Percentiles rank a stretch among this genome's conserved stretches.
Evolutionary conservation across 2,329 filamentous ascomycete species (phyloP).

Genomic region (Blastomyces gilchristii): DNA sequence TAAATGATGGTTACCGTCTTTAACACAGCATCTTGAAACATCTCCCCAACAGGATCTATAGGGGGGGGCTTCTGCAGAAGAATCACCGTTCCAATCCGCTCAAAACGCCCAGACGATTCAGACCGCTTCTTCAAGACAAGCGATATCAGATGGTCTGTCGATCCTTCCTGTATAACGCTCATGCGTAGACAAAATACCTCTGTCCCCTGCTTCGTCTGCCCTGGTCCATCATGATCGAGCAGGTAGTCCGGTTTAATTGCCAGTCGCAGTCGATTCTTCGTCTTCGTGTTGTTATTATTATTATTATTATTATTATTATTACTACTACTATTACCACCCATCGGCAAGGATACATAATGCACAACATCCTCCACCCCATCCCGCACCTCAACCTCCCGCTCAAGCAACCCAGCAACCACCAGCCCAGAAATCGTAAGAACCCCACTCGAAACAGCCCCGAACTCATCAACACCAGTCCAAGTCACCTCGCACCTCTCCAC

Average conservation of each 20-base stretch:
- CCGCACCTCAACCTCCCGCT: neutral
- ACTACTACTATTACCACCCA: neutral
- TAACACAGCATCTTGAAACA: neutral
- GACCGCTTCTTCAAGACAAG: neutral
- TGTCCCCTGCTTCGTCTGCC: neutral
- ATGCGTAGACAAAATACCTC: constrained; percentile 2
- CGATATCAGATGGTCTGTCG: constrained; percentile 2
- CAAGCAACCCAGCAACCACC: neutral
- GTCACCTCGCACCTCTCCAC: constrained; percentile 3
- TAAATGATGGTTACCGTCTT: neutral
- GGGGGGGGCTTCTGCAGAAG: neutral
- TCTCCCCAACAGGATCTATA: constrained; percentile 1
- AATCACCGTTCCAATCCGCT: constrained; percentile 2
- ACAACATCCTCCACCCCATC: neutral
- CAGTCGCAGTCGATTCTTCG: neutral
- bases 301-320: neutral
- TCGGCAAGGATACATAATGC: neutral
- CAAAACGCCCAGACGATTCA: neutral
- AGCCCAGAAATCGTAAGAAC: neutral
- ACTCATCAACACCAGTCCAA: neutral
- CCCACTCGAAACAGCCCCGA: neutral
- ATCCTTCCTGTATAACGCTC: constrained; percentile 1
- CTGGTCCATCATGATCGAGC: neutral
- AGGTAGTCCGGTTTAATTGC: neutral
- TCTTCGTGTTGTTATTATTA: neutral